Conservation (phyloP, 2,329 filamentous ascomycete genomes). For the Colletotrichum cereale region DNA sequence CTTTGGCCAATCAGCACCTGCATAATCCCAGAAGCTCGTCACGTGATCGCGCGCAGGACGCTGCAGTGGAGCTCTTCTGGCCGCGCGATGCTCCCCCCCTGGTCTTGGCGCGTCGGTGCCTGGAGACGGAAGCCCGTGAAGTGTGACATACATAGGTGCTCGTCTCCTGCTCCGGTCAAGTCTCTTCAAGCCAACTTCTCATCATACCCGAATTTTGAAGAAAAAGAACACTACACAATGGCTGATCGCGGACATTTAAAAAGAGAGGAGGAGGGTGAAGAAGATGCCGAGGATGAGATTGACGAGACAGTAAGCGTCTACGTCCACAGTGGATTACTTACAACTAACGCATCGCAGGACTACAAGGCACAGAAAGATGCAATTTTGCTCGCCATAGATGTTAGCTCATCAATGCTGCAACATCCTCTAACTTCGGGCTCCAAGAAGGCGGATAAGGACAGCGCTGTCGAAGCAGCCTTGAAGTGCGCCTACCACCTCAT, state of each 20-base stretch:
- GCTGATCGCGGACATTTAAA: constrained; percentile 59
- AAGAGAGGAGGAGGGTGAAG: constrained; percentile 64
- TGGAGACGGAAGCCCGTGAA: constrained; percentile 14
- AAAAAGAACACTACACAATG: constrained; percentile 43
- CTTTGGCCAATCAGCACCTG: constrained; percentile 22
- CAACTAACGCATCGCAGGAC: constrained; percentile 63
- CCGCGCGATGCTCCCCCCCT: constrained; percentile 10
- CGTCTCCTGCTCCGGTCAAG: background rate
- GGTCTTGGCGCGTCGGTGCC: constrained; percentile 37
- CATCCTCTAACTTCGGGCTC: constrained; percentile 72
- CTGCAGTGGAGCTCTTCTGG: background rate
- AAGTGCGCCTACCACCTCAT: constrained; percentile 96
- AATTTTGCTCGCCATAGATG: constrained; percentile 95
- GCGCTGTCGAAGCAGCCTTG: constrained; percentile 83
- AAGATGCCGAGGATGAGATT: constrained; percentile 71
- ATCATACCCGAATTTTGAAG: background rate
- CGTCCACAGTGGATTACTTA: constrained; percentile 15
- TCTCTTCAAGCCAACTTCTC: background rate
- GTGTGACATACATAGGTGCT: background rate
- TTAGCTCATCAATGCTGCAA: constrained; percentile 88
- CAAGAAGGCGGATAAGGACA: constrained; percentile 84
- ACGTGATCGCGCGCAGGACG: constrained; percentile 38
- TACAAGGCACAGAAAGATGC: constrained; percentile 97
- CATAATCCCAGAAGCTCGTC: constrained; percentile 30
- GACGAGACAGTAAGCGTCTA: constrained; percentile 69